Base-by-base conservation (phyloP, 495 filamentous ascomycete species). In the Staphylotrichum longicolle region DNA sequence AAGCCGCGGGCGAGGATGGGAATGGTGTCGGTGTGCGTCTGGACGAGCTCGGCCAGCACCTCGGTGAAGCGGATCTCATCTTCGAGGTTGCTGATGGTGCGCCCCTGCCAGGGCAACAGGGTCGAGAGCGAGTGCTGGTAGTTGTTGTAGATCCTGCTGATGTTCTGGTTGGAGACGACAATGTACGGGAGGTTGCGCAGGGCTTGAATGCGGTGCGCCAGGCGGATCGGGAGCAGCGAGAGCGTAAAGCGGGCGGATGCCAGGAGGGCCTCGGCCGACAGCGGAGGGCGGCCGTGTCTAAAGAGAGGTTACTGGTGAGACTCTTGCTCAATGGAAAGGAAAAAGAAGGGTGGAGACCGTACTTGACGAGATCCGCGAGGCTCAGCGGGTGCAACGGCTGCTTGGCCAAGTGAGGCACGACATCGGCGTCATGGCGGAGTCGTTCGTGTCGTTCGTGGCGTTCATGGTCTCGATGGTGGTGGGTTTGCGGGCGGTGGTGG, bases 161-260 rank as follows among this genome's bases (percentile, higher is more conserved):
- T 90, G 68, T 96, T 89, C 2, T 91, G 90, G 72, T 98, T 98
- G 1, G 93, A 91, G 15, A 98, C 94, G 49, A 98, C 93, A 68
- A 98, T 98, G 74, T 90, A 98, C 2, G 94, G 95, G 4, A 98
- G 84, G 74, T 96, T 96, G 58, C 93, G 87, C 11, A 98, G 77
- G 2, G 90, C 88, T 73, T 96, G 88, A 50, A 98, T 94, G 42
- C 94, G 91, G 68, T 94, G 91, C 3, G 94, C 95, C 14, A 98
- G 85, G n/a, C 94, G 90, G 58, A 93, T 88, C 14, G 94, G 94
- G 39, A 97, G 87, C 42, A 96, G 86, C 47, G 89, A 91, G 53
- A 96, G 88, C 39, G 94, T 94, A 79, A 96, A 96, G 74, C 96
- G 96, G 53, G 94, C 94, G 4, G 91, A 96, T 45, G 85, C 83